Base-by-base conservation (phyloP, 164 flowering plant species). In the Umbellularia californica region DNA sequence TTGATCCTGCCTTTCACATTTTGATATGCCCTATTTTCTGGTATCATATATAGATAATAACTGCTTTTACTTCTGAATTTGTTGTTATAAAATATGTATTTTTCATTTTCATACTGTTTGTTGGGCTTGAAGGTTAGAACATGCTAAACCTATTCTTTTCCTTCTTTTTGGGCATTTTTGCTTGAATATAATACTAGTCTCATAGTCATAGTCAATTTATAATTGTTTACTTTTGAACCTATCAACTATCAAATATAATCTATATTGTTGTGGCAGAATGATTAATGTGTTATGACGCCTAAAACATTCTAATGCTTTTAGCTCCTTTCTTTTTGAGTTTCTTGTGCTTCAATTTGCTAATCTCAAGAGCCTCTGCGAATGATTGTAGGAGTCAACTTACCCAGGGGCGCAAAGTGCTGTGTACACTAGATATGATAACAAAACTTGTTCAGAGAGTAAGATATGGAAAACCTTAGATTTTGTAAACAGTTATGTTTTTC, bases 371-470 rank as follows among this genome's bases (percentile, higher is more conserved):
- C 58, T 70, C 7, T 75, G 20, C 65, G 2, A 65, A 72, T 79
- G 65, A 52, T 76, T 68, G 33, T 50, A 95, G 98, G 88, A 88
- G 82, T 78, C 92, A 91, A 78, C 93, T 95, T 75, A 84, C 85
- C 55, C 97, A 95, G 79, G 98, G 98, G 71, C 91, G 95, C 65
- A 95, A 88, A 81, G 97, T 91, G 79, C 78, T 95, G 75, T 67
- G 51, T 72, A 88, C 93, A 2, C 80, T 95, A 14, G 97, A 88
- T 50, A 87, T 91, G 88, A 86, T 95, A 78, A 84, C 90, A 62
- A 92, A 88, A 78, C 95, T 95, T 77, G 94, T 89, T 75, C 83
- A 73, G 33, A 82, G 95, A 90, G 98, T 95, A 88, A 80, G 76
- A 73, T 19, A 47, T 20, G n/a, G 47, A 52, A n/a, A 12, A 47